These are phyloP conservation scores for Nitzschia sp. DNA, from an alignment of 108 stramenopile species.

Conservation along the genomic window DNA sequence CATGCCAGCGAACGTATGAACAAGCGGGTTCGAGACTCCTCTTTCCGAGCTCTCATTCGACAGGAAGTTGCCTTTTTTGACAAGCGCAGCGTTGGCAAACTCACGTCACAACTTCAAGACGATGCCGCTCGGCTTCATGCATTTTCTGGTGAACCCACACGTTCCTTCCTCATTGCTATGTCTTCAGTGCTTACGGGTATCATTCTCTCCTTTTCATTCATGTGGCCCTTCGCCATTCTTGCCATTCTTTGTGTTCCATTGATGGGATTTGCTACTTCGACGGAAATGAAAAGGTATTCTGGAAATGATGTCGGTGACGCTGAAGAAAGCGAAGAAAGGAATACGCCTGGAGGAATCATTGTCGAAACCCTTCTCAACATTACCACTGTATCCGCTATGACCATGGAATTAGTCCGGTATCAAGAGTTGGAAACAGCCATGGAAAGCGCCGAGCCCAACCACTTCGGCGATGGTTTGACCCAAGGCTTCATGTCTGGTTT, in stretches of 20 bases:
- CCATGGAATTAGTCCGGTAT: conserved; percentile 54
- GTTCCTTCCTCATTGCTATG: conserved; percentile 52
- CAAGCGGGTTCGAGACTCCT: conserved; percentile 63
- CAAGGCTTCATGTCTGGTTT: conserved; percentile 18
- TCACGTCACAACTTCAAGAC: conserved; percentile 79
- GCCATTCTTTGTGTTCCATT: conserved; percentile 68
- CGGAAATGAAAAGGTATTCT: conserved; percentile 63
- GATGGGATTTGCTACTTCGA: conserved; percentile 62
- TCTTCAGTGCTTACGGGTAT: conserved; percentile 58
- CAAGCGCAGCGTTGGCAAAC: conserved; percentile 57
- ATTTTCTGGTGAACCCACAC: conserved; percentile 70
- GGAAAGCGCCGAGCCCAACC: conserved; percentile 34
- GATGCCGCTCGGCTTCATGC: conserved; percentile 74
- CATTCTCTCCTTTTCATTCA: conserved; percentile 51
- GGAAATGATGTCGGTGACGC: conserved; percentile 39
- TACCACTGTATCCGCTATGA: conserved; percentile 68
- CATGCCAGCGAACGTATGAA: conserved; percentile 70
- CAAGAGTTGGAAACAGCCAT: conserved; percentile 58
- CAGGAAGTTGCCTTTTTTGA: conserved; percentile 83
- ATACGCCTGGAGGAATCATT: conserved; percentile 67
- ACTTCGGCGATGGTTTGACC: conserved; percentile 22
- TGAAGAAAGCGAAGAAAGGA: conserved; percentile 59
- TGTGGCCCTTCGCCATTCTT: conserved; percentile 69
- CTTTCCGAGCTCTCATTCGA: conserved; percentile 58
- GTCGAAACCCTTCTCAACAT: conserved; percentile 78